phyloP scores from a whole-genome alignment of 345 rosid genomes.

The Passiflora organensis region DNA sequence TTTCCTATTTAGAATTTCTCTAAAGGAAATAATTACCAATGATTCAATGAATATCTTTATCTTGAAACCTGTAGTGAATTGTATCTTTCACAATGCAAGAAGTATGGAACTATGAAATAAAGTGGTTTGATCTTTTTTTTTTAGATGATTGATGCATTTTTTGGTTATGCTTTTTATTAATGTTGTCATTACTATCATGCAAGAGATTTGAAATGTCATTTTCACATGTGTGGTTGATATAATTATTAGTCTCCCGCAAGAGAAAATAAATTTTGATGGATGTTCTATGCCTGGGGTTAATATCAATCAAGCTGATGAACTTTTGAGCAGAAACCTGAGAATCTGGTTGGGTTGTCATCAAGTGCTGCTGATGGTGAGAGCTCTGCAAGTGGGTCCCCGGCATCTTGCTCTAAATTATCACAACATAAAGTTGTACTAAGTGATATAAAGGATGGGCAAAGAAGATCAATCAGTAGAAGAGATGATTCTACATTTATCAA shows the following conservation, averaged over 20 bases:
- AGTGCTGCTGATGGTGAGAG: slow-evolving; percentile 60
- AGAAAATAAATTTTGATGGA: neutral
- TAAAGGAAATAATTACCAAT: no score
- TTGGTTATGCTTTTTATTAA: no score
- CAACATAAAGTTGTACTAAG: slow-evolving; percentile 34
- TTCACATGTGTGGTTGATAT: neutral
- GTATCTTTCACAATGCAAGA: no score
- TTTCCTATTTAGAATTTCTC: no score
- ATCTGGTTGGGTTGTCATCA: slow-evolving; percentile 40
- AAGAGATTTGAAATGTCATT: no score
- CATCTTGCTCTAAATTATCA: slow-evolving; percentile 56
- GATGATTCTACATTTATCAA: slow-evolving; percentile 35
- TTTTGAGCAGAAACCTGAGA: slow-evolving; percentile 64
- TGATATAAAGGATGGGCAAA: slow-evolving; percentile 37
- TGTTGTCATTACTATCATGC: no score
- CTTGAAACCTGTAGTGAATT: no score
- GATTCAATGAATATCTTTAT: no score
- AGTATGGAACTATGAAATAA: no score
- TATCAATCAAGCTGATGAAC: neutral
- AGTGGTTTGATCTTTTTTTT: no score
- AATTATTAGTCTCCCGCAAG: slow-evolving; percentile 4
- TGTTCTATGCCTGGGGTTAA: neutral
- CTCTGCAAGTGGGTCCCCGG: slow-evolving; percentile 57
- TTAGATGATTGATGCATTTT: no score
- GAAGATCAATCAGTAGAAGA: slow-evolving; percentile 53